Base-by-base conservation (phyloP, 768 basidiomycete species). In the Strobilomyces confusus region DNA sequence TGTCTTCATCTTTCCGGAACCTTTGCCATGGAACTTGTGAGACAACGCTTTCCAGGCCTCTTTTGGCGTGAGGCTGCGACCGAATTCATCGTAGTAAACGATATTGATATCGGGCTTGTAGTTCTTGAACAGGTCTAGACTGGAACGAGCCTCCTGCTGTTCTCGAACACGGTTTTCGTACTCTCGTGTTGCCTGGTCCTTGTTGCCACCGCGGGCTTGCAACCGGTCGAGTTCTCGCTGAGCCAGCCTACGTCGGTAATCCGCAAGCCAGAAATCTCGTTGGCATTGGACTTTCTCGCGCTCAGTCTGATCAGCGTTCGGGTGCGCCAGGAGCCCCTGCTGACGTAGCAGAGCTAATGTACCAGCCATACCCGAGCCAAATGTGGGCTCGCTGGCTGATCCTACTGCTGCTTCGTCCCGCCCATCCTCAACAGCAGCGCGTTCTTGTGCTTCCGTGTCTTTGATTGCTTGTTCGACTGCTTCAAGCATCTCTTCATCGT, bases 21-120 rank as follows among this genome's bases (percentile, higher is more conserved):
- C 92, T 71, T 98, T 98, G 33, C 97, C 97, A 61, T 99, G 97
- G 83, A 99, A 98, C 67, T 92, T 90, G 69, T 99, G 97, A 41
- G 91, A 94, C 40, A 99, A 75, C 17, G 93, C 92, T 74, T 98
- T 98, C 95, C 95, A 98, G 6, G 95, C 95, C 74, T 99, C 97
- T 77, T 98, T 98, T 19, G 86, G 86, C 22, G 90, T 91, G 68
- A 29, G 29, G 29, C 5, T 29, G 29, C 29, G 29, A 44, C 97
- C 97, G 67, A 92, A 92, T 70, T 99, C 95, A n/a, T n/a, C n/a
- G n/a, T n/a, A 87, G 68, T 99, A 99, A 45, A 89, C 89, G 64
- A 98, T 91, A 59, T 95, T 92, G 63, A 99, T 79, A 72, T 95
- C 95, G 6, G 97, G 97, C 71, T 95, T 98, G 77, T 99, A 99